These are phyloP conservation scores for Fusarium tanahbumbuense DNA, from an alignment of 2,329 filamentous ascomycete species.

Conservation along the genomic window DNA sequence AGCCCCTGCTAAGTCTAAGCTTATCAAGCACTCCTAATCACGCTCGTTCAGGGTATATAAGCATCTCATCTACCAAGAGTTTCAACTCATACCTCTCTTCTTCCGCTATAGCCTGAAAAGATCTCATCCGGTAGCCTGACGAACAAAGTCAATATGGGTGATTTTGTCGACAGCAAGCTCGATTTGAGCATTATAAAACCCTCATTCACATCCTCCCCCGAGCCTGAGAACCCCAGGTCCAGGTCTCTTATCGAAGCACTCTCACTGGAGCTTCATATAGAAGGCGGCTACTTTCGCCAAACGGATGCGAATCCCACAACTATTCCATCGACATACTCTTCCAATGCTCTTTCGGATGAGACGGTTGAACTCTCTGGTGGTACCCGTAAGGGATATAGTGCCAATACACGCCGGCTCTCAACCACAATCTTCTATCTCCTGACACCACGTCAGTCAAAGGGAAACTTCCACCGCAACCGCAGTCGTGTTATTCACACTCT, in stretches of 20 bases:
- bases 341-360: conserved; percentile 51
- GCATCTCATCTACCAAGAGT: neutral
- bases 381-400: conserved; percentile 52
- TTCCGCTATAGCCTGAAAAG: neutral
- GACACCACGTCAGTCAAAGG: conserved; percentile 65
- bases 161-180: conserved; percentile 8
- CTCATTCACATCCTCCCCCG: conserved; percentile 27
- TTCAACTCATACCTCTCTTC: neutral
- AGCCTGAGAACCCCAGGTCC: conserved; percentile 32
- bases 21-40: conserved; percentile 12
- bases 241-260: conserved; percentile 53
- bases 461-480: conserved; percentile 72
- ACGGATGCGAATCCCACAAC: conserved; percentile 66
- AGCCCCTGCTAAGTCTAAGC: conserved; percentile 1
- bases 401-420: conserved; percentile 61
- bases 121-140: neutral
- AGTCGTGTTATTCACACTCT: conserved; percentile 73
- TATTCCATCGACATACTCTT: conserved; percentile 62
- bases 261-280: conserved; percentile 65
- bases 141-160: conserved; percentile 24
- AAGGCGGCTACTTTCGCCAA: conserved; percentile 73
- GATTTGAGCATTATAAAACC: conserved; percentile 32
- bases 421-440: conserved; percentile 75
- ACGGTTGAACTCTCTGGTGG: conserved; percentile 50
- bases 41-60: conserved; percentile 21